Evolutionary conservation across 73 alveolate species (phyloP), one percentile per base, ranked within the genome.

Genomic region (Stentor roeselii): DNA sequence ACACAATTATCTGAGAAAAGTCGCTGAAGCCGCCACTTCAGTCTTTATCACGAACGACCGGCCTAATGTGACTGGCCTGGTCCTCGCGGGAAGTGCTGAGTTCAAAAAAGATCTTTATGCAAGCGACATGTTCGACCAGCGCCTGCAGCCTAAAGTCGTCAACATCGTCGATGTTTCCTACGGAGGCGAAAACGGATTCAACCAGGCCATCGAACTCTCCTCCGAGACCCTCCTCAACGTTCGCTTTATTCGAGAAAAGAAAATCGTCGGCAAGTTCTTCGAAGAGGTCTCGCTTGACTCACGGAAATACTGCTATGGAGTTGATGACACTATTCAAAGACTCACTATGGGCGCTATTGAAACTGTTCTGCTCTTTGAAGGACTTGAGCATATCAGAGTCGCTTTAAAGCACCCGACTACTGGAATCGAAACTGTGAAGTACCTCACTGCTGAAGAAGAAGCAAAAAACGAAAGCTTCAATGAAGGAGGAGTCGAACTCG

Each of bases 161-260:
- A 83, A 89, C 11, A 87, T 97, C 30, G 99, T 98, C 1, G 99
- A 98, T 95, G 97, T 98, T 60, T 90, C 98, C 76, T 98, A 98
- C 88, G 99, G 99, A 37, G 99, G 99, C 3, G 99, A 97, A 87
- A 92, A 95, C 78, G 99, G 99, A 31, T 93, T 98, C 84, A 95
- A 97, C 84, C 96, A 98, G 88, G 97, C 97, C 6, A 91, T 92
- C 34, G 94, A 92, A 84, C 89, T 92, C 37, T 82, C 88, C 0
- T 89, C 88, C 90, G 99, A 93, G 88, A 95, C 98, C 34, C 94
- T 98, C 40, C 77, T 93, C 59, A 97, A 97, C 86, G 99, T 97
- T 75, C 96, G 97, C 90, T 98, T 96, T 84, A 98, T 98, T 67
- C 96, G 93, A 83, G 99, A 98, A 88, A 98, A 98, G 90, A 95